Base-by-base conservation (phyloP, 139 green algal species). In the Coelastrella sp. region DNA sequence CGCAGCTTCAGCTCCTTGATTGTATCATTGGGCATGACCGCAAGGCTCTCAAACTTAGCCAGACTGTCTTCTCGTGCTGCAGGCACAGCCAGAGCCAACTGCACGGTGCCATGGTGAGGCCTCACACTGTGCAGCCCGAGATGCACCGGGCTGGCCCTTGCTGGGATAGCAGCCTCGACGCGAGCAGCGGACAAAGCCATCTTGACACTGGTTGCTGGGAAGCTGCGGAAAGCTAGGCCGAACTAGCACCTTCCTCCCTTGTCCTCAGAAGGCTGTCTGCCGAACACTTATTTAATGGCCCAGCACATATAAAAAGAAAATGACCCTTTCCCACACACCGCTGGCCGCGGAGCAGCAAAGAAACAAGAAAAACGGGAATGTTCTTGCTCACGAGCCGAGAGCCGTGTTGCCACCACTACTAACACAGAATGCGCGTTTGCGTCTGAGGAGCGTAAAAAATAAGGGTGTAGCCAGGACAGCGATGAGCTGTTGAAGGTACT, bases 1-100 rank as follows among this genome's bases (percentile, higher is more conserved):
- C 47, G 61, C 87, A 91, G 16, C 11, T 54, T 79, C 22, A 91
- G 61, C 17, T 91, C 87, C 59, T 32, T 19, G 54, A 91, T 79
- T 7, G 61, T 57, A 32, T 91, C 87, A 13, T 20, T 23, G 22
- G 87, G 87, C 47, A 80, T 61, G 32, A 91, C 32, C 5, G 77
- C 64, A n/a, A 90, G 74, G 19, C 54, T 76, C 14, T 90, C 85
- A 11, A 47, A 82, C 74, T 64, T 54, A 19, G 56, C 78, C 14
- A 79, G n/a, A 22, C 17, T 76, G 17, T 76, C 68, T 17, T 76
- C 68, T 8, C 68, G 68, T 10, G 17, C 6, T 58, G 74, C 74
- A 58, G 74, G 74, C 74, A 80, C 74, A 59, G 74, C 74, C 14
- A 83, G 77, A 65, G 77, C 74, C 74, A 57, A 60, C 74, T 60